Evolutionary conservation across 768 basidiomycete genomes (phyloP).

Genomic region (Leccinellum rugosiceps): DNA sequence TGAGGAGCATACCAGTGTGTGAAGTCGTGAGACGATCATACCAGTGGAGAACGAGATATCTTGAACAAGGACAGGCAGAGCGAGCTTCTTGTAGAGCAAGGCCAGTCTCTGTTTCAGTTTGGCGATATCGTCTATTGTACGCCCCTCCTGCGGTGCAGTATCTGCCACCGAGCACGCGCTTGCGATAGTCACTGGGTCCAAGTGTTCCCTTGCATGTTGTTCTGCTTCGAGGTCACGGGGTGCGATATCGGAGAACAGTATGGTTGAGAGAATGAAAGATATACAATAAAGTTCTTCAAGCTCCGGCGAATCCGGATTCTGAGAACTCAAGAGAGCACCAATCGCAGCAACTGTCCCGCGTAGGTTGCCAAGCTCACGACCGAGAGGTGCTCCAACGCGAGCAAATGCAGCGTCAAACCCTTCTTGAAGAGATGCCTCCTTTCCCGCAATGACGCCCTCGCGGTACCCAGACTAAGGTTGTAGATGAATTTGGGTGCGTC

Average conservation of each 20-base stretch:
- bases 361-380: constrained; percentile 72
- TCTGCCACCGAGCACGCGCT: constrained; percentile 37
- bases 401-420: constrained; percentile 91
- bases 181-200: constrained; percentile 34
- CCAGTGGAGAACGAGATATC: not conserved
- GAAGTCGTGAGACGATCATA: not conserved
- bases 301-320: constrained; percentile 3
- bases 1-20: not conserved
- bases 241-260: constrained; percentile 70
- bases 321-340: constrained; percentile 49
- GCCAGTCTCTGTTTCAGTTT: constrained; percentile 37
- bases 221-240: constrained; percentile 78
- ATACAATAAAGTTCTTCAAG: constrained; percentile 52
- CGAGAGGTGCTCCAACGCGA: constrained; percentile 64
- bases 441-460: constrained; percentile 94
- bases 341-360: constrained; percentile 71
- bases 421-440: constrained; percentile 79
- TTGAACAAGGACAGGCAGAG: constrained; percentile 23
- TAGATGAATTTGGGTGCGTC: not conserved
- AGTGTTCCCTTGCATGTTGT: constrained; percentile 68
- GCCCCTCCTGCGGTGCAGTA: constrained; percentile 20
- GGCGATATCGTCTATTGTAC: constrained; percentile 40
- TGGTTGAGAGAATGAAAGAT: constrained; percentile 47
- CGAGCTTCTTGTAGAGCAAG: constrained; percentile 31
- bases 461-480: constrained; percentile 78